Conservation (phyloP, 164 flowering plant genomes). For the Brasenia schreberi region DNA sequence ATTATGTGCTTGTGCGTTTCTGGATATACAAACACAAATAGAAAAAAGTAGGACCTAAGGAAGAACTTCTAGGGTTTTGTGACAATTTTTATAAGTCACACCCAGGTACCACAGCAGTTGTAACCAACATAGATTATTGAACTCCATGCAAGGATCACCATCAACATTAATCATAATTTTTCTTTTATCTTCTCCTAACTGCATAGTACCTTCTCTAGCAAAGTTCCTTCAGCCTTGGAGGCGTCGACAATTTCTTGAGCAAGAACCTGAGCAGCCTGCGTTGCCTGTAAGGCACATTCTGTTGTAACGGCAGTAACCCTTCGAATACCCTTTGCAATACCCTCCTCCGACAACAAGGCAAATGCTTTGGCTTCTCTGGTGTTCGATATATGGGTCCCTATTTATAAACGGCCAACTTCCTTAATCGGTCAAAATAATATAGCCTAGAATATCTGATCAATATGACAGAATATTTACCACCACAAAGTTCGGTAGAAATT, state of each 20-base stretch:
- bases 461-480: conserved; percentile 38
- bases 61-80: too few relatives aligned
- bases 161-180: too few relatives aligned
- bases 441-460: neutral
- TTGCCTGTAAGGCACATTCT: conserved; percentile 59
- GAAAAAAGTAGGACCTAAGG: too few relatives aligned
- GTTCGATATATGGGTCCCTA: conserved; percentile 93
- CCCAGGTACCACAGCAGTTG: too few relatives aligned
- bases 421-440: neutral
- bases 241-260: conserved; percentile 72
- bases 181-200: too few relatives aligned
- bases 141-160: too few relatives aligned
- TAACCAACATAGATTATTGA: too few relatives aligned
- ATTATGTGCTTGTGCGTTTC: too few relatives aligned
- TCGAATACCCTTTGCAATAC: conserved; percentile 87
- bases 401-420: neutral
- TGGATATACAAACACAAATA: too few relatives aligned
- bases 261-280: conserved; percentile 43
- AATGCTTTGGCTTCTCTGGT: conserved; percentile 91
- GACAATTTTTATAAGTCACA: too few relatives aligned
- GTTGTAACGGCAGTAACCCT: conserved; percentile 92
- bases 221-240: conserved; percentile 34
- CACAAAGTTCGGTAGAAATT: conserved; percentile 86
- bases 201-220: conserved; percentile 60
- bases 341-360: conserved; percentile 88